phyloP scores from a whole-genome alignment of 441 rosid genomes.

The Macaranga tanarius region DNA sequence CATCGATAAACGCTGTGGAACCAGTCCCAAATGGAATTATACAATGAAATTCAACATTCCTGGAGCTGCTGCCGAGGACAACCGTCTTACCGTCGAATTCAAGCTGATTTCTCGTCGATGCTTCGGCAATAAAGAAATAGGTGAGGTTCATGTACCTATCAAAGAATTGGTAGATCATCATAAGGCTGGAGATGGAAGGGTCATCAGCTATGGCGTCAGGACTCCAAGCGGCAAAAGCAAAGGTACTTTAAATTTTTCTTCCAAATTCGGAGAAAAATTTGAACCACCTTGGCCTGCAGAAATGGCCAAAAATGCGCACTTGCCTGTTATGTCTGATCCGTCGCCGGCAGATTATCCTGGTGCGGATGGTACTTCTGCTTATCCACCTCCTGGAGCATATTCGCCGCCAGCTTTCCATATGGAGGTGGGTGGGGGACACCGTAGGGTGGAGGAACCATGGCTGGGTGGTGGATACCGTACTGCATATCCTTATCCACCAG shows the following conservation, averaged over 20 bases:
- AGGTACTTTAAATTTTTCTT: constrained; percentile 51
- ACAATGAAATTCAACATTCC: constrained; percentile 47
- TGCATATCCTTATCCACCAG: no score
- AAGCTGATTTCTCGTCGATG: constrained; percentile 51
- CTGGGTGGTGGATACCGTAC: constrained; percentile 29
- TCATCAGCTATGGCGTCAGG: constrained; percentile 47
- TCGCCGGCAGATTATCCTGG: constrained; percentile 17
- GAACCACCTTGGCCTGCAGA: constrained; percentile 14
- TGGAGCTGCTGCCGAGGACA: constrained; percentile 45
- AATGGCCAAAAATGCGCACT: constrained; percentile 18
- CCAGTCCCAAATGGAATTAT: constrained; percentile 57
- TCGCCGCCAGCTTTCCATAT: constrained; percentile 28
- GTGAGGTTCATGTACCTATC: constrained; percentile 54
- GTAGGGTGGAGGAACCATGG: constrained; percentile 6
- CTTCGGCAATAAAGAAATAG: constrained; percentile 56
- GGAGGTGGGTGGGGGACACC: neutral
- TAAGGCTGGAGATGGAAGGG: constrained; percentile 10
- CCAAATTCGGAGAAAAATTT: constrained; percentile 50
- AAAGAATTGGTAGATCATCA: constrained; percentile 50
- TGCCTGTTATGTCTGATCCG: constrained; percentile 35
- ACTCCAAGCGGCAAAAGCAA: constrained; percentile 52
- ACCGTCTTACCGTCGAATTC: constrained; percentile 39
- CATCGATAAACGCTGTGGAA: constrained; percentile 53
- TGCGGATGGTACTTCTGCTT: constrained; percentile 19
- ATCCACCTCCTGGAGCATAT: constrained; percentile 26